Base-by-base conservation (phyloP, 768 basidiomycete species). In the Lactifluus piperatus region DNA sequence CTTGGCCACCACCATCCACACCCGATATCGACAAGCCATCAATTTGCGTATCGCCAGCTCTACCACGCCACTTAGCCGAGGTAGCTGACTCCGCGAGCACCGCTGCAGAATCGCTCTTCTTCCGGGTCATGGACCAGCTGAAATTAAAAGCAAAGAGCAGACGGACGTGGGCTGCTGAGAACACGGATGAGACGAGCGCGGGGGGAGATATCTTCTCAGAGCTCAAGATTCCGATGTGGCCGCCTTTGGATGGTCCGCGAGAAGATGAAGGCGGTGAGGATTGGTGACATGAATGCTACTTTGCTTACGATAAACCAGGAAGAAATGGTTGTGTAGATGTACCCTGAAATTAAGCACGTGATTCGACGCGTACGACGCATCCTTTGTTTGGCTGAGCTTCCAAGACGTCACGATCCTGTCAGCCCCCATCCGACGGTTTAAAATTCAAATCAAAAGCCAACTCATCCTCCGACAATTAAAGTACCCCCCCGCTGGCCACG, bases 211-310 rank as follows among this genome's bases (percentile, higher is more conserved):
- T 63, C 5, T 65, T 65, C 26, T 10, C 51, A 27, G 64, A 65
- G 51, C 52, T 65, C 51, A 63, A 56, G 43, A 36, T 61, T 34
- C 60, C 62, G 2, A 51, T 65, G 43, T 65, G 62, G 62, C 64
- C 62, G 2, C 58, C 44, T 27, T 20, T 47, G 36, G 62, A 65
- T n/a, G 41, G 54, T 14, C 47, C 32, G 18, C 32, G 29, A 32
- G 64, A 56, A 3, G 62, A 57, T 9, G 63, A 64, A 18, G 51
- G 32, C 1, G 60, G 39, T 6, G 54, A 56, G 20, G 50, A 51
- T 18, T 58, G 41, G 26, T 50, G 30, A 56, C 9, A 5, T 27
- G 51, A 44, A 36, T 13, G 11, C 9, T 36, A 3, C 11, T 36
- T 11, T 9, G 34, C 34, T 36, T 13, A 36, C 34, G 34, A 36